These are phyloP conservation scores for Tolypocladium inflatum DNA, from an alignment of 2,329 filamentous ascomycete genomes.

Conservation along the genomic window DNA sequence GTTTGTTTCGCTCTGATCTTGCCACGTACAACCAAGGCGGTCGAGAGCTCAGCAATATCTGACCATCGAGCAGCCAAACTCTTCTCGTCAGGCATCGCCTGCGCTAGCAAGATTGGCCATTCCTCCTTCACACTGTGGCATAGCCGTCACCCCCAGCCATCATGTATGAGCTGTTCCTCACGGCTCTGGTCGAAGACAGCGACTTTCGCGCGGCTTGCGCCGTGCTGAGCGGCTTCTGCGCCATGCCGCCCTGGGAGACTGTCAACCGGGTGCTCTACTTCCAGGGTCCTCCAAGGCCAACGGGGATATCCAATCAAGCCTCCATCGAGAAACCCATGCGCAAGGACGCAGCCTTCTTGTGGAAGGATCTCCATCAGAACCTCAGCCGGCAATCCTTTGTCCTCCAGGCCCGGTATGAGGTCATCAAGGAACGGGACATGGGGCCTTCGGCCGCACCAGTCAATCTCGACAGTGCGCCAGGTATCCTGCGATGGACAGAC, in stretches of 20 bases:
- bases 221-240: constrained; percentile 47
- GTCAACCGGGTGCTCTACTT: constrained; percentile 45
- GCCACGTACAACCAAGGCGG: neutral
- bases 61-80: neutral
- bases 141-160: neutral
- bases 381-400: constrained; percentile 48
- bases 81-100: neutral
- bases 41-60: neutral
- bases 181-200: constrained; percentile 38
- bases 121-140: neutral
- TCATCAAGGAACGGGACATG: constrained; percentile 38
- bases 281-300: constrained; percentile 34
- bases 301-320: constrained; percentile 32
- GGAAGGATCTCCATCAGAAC: constrained; percentile 46
- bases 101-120: neutral
- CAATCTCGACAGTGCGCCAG: constrained; percentile 33
- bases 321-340: constrained; percentile 28
- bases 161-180: constrained; percentile 54
- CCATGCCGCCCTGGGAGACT: constrained; percentile 41
- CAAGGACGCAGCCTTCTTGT: constrained; percentile 28
- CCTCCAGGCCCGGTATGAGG: constrained; percentile 44
- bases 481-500: constrained; percentile 48
- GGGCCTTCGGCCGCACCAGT: constrained; percentile 20
- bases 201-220: constrained; percentile 40
- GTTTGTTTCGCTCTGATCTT: neutral